Base-by-base conservation (phyloP, 2,329 filamentous ascomycete species). In the Fusarium globosum region DNA sequence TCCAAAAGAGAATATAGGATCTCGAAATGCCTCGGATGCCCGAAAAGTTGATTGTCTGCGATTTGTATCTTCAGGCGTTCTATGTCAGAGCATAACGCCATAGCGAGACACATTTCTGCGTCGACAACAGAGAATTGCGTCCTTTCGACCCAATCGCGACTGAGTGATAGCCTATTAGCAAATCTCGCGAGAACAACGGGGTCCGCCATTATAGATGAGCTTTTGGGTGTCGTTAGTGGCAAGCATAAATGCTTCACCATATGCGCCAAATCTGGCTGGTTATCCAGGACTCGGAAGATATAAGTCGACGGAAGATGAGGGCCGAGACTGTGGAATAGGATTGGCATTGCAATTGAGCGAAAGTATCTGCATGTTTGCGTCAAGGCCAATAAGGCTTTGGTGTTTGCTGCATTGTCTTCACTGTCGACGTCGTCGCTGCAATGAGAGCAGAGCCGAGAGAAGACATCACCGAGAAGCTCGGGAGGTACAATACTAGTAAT, bases 121-220 rank as follows among this genome's bases (percentile, higher is more conserved):
- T 49, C 21, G 5, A 33, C 4, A 10, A 3, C 4, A 9, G 0
- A 2, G 11, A 4, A 33, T 6, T 16, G 30, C 7, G 9, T 6
- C 3, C 0, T 0, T 15, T 21, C 4, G 12, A 12, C 6, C 20
- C 0, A 21, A 16, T 30, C 3, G 2, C 1, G 1, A 23, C n/a
- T 4, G 7, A 35, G 7, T 3, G 21, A 23, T 51, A 23, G 15
- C 7, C 11, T 18, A 6, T 35, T 11, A 10, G 26, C 26, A 26
- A 26, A 26, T 26, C 26, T 26, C 26, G 26, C 26, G 26, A 26
- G 26, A 26, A 26, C 26, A 26, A 26, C 26, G 26, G 26, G 26
- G 26, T 26, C 26, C 26, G 26, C 6, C 26, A 51, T n/a, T 10
- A 18, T 9, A 5, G 21, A 33, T 18, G 28, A 35, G 15, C 7